Conservation (phyloP, 2,329 filamentous ascomycete genomes). For the Pseudopyrenochaeta lycopersici region DNA sequence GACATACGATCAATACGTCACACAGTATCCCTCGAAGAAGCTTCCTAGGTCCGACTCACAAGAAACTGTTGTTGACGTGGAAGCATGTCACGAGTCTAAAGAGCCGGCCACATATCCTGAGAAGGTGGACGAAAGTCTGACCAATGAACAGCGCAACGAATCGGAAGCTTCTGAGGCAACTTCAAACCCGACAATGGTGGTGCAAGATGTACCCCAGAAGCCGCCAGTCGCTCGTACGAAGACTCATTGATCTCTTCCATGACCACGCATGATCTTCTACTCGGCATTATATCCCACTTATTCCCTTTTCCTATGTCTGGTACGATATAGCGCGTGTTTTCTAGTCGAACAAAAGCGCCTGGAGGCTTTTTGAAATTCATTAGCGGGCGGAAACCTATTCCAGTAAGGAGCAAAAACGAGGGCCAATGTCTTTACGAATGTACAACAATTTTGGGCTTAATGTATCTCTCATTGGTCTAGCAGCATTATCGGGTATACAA, state of each 20-base stretch:
- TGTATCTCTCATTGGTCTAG: neutral
- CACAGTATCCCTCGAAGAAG: constrained; percentile 33
- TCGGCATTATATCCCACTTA: neutral
- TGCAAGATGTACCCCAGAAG: neutral
- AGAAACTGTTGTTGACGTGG: constrained; percentile 38
- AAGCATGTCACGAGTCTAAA: constrained; percentile 20
- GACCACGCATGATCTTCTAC: neutral
- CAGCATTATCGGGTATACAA: neutral
- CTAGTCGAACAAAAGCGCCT: neutral
- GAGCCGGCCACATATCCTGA: neutral
- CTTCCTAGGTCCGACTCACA: constrained; percentile 28
- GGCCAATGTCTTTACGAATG: neutral
- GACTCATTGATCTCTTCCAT: neutral
- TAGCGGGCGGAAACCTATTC: neutral
- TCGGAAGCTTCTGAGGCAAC: neutral
- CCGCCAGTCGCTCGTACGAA: constrained; percentile 6
- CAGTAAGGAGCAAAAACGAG: neutral
- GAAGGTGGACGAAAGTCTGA: neutral
- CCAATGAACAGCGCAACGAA: neutral
- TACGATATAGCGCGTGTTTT: neutral
- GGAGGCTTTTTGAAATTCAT: neutral
- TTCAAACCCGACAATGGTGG: neutral
- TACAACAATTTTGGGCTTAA: neutral
- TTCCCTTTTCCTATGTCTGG: neutral
- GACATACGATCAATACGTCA: constrained; percentile 64